phyloP scores from a whole-genome alignment of 768 basidiomycete species.

The Suillus subaureus region DNA sequence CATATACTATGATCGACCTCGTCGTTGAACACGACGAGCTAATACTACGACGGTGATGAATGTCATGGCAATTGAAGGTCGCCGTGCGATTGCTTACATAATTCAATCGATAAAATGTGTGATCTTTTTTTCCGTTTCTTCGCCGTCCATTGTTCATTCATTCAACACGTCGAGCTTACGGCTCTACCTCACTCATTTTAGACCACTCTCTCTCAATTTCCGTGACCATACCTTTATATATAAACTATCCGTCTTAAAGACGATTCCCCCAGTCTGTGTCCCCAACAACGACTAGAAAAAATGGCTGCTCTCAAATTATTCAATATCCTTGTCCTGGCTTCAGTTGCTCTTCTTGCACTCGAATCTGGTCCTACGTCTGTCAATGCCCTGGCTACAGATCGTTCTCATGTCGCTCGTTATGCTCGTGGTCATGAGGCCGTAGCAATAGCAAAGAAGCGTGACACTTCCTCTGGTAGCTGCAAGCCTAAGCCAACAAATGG shows the following conservation, averaged over 20 bases:
- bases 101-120: background rate
- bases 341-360: conserved; percentile 57
- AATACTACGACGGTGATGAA: conserved; percentile 13
- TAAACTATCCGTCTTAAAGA: conserved; percentile 2
- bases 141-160: conserved; percentile 16
- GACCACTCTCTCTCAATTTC: conserved; percentile 26
- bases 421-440: conserved; percentile 41
- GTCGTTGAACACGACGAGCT: background rate
- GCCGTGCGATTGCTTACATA: conserved; percentile 32
- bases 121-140: background rate
- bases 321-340: conserved; percentile 58
- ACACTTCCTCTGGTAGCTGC: conserved; percentile 55
- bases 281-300: background rate
- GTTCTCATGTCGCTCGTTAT: conserved; percentile 46
- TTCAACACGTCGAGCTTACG: conserved; percentile 27
- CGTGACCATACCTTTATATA: conserved; percentile 8
- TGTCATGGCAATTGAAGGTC: conserved; percentile 24
- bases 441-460: conserved; percentile 47
- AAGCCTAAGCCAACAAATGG: conserved; percentile 47
- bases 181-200: conserved; percentile 16
- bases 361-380: conserved; percentile 49
- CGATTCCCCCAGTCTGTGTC: conserved; percentile 11
- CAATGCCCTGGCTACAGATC: conserved; percentile 52
- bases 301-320: conserved; percentile 58
- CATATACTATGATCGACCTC: background rate